phyloP scores from a whole-genome alignment of 805 yeast genomes.

The Myxozyma monticola region DNA sequence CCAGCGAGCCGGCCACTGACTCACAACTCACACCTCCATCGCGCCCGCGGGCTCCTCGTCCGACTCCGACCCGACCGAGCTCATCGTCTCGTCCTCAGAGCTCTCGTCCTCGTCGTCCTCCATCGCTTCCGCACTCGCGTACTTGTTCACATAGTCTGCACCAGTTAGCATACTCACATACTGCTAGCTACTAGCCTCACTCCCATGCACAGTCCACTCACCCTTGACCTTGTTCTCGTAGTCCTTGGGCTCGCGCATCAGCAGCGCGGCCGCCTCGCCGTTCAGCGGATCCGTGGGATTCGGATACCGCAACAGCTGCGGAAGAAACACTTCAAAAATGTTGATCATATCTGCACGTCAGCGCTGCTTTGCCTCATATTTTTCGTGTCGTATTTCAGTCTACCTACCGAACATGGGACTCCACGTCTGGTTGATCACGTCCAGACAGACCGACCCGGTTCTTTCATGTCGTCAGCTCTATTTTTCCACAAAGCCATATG shows the following conservation, averaged over 20 bases:
- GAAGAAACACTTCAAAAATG: constrained; percentile 88
- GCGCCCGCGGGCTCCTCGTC: constrained; percentile 45
- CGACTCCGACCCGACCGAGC: constrained; percentile 45
- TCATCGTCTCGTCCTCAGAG: constrained; percentile 42
- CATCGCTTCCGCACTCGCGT: constrained; percentile 56
- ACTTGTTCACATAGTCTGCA: constrained; percentile 63
- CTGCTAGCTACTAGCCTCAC: too few species aligned
- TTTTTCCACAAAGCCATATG: too few species aligned
- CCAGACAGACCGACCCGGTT: constrained; percentile 87
- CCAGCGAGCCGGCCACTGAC: too few species aligned
- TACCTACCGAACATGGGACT: constrained; percentile 83
- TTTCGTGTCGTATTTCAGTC: too few species aligned
- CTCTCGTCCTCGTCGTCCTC: constrained; percentile 48
- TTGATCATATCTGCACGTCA: constrained; percentile 57
- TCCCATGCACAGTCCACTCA: constrained; percentile 5
- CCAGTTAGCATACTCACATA: too few species aligned
- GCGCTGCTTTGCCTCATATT: neutral
- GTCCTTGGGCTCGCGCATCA: constrained; percentile 63
- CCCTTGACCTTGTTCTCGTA: constrained; percentile 67
- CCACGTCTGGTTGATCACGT: constrained; percentile 97
- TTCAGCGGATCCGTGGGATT: constrained; percentile 93
- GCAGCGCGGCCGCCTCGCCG: constrained; percentile 80
- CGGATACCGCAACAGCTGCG: constrained; percentile 87
- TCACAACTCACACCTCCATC: constrained; percentile 37
- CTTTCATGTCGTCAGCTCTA: too few species aligned